Conservation (phyloP, 768 basidiomycete genomes). For the Daedaleopsis nitida region DNA sequence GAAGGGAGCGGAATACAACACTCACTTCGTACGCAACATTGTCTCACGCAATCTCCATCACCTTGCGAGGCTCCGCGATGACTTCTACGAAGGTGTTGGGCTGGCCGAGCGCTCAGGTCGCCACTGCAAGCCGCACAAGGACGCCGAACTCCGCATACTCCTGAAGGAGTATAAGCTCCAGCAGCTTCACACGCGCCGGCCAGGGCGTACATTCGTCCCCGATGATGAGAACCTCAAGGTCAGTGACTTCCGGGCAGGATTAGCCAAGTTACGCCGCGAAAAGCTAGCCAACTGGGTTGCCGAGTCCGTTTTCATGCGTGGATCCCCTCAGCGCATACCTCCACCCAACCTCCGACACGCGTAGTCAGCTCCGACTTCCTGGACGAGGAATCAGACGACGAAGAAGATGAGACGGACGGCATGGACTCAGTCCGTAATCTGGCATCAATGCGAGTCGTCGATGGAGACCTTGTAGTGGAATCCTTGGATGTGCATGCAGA, state of each 20-base stretch:
- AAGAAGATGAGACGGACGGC: too few species aligned
- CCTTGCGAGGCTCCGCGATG: constrained; percentile 27
- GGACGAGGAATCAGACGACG: too few species aligned
- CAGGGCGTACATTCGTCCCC: constrained; percentile 7
- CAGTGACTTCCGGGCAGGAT: neutral
- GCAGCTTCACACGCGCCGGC: constrained; percentile 23
- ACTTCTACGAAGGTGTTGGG: constrained; percentile 2
- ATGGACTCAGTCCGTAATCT: too few species aligned
- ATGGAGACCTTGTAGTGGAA: too few species aligned
- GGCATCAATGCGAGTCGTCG: too few species aligned
- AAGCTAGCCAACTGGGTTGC: constrained; percentile 1
- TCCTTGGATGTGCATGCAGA: too few species aligned
- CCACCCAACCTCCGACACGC: too few species aligned
- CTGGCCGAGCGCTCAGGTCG: constrained; percentile 5
- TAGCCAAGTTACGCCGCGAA: too few species aligned
- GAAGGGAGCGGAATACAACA: constrained; percentile 27
- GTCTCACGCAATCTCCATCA: constrained; percentile 29
- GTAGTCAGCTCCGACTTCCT: too few species aligned
- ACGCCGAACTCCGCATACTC: constrained; percentile 21
- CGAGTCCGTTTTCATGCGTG: neutral
- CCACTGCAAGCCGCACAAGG: constrained; percentile 24
- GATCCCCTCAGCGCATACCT: too few species aligned
- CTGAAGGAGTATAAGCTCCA: constrained; percentile 20
- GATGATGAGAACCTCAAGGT: neutral
- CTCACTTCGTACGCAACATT: constrained; percentile 22